These are phyloP conservation scores for Sugiyamaella lignohabitans DNA, from an alignment of 805 yeast species.

Conservation along the genomic window DNA sequence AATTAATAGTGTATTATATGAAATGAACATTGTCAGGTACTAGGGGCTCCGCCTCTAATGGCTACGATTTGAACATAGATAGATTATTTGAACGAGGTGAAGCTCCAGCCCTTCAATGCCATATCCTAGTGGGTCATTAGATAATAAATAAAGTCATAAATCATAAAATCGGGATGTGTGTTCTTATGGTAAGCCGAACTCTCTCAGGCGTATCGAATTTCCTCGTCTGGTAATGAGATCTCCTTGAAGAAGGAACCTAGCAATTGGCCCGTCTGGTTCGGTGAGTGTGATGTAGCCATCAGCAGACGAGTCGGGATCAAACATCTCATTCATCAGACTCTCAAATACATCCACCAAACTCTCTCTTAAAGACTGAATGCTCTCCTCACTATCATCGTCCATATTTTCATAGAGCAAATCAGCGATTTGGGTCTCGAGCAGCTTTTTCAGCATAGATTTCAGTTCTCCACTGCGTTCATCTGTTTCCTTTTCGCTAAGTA, in stretches of 20 bases:
- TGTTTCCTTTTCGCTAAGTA: background rate
- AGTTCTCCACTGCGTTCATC: background rate
- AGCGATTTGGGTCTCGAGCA: conserved; percentile 6
- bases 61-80: too few species aligned
- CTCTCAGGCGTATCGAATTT: conserved; percentile 16
- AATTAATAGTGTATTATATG: too few species aligned
- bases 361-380: background rate
- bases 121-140: too few species aligned
- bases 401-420: background rate
- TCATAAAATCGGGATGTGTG: too few species aligned
- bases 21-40: too few species aligned
- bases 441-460: background rate
- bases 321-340: conserved; percentile 16
- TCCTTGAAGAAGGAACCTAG: conserved; percentile 14
- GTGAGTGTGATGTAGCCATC: conserved; percentile 11
- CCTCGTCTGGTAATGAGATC: conserved; percentile 13
- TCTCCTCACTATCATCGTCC: background rate
- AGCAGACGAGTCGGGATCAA: conserved; percentile 6
- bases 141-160: too few species aligned
- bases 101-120: too few species aligned
- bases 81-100: too few species aligned
- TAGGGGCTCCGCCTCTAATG: too few species aligned
- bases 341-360: conserved; percentile 8
- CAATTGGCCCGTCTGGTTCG: conserved; percentile 13
- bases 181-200: conserved; percentile 15